phyloP scores from a whole-genome alignment of 2,329 filamentous ascomycete genomes.

The Phialophora expanda region DNA sequence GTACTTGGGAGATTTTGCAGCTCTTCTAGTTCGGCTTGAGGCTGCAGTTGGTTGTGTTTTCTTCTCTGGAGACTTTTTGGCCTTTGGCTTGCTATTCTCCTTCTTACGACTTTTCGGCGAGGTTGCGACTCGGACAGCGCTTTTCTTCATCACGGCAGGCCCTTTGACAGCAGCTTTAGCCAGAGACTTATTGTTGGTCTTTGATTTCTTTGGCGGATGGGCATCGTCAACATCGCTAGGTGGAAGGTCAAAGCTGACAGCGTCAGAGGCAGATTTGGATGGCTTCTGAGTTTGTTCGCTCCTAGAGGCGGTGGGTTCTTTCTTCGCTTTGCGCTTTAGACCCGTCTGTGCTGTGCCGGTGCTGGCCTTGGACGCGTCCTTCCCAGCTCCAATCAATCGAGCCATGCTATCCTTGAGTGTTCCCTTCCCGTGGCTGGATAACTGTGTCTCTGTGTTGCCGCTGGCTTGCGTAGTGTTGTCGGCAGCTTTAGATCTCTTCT shows the following conservation, averaged over 20 bases:
- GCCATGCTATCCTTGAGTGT: conserved; percentile 13
- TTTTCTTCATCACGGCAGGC: not conserved
- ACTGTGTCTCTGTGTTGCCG: not conserved
- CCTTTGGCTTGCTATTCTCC: conserved; percentile 5
- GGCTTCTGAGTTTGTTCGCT: conserved; percentile 7
- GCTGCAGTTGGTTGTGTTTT: conserved; percentile 20
- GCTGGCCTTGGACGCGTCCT: not conserved
- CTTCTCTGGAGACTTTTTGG: conserved; percentile 2
- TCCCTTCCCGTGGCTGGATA: not conserved
- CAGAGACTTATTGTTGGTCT: conserved; percentile 18
- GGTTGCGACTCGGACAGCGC: not conserved
- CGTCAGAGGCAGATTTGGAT: not conserved
- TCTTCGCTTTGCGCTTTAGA: conserved; percentile 25
- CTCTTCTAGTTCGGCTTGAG: conserved; percentile 23
- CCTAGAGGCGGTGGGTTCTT: conserved; percentile 4
- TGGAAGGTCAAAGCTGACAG: conserved; percentile 28
- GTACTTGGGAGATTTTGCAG: conserved; percentile 23
- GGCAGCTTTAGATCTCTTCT: not conserved
- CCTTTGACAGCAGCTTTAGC: not conserved
- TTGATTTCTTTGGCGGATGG: conserved; percentile 21
- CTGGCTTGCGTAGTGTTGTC: not conserved
- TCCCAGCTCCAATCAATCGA: not conserved
- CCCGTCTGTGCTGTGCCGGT: conserved; percentile 3
- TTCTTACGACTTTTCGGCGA: conserved; percentile 6
- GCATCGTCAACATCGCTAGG: conserved; percentile 10